Evolutionary conservation across 768 basidiomycete species (phyloP), one percentile per base, ranked within the genome.

Genomic region (Phylloporus sp.): DNA sequence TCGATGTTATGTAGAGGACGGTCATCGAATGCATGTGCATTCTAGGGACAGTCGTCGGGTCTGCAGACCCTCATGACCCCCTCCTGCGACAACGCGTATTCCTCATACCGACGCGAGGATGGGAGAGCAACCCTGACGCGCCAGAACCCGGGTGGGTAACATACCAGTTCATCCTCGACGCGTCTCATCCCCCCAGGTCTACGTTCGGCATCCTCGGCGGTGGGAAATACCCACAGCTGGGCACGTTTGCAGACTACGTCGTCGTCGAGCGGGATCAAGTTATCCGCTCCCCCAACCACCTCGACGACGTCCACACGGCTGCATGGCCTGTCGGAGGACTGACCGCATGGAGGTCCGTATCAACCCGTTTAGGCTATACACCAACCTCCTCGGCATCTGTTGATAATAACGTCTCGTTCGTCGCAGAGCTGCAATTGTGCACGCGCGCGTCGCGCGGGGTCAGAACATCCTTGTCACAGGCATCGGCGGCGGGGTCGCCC

Each of bases 401-500:
- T 46, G 40, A 55, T 28, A 15, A 16, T 13, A 1, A 15, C n/a
- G 27, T 23, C 10, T 23, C 11, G 11, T 15, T 18, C 22, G 4
- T 34, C 36, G n/a, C 55, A 90, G 89, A 63, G 87, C 86, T 2
- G 72, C 78, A 3, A 70, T 82, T 16, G 76, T 90, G 22, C 82
- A 91, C 56, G 90, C 80, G 0, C 66, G 74, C 5, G 82, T 91
- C 13, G 54, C 78, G 46, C 59, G 70, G 13, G 88, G 82, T 7
- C 81, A 91, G 31, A 86, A 85, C 47, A 76, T 94, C 35, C 79
- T 93, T 40, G 85, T 94, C 52, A 89, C 88, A 0, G 89, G 89
- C 16, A 81, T 88, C 39, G 89, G 90, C 22, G 91, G 91, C 18
- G 91, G 91, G 12, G 91, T 94, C 34, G 91, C 91, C 0, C 73